Conservation (phyloP, 306 rosid species). For the Rosa rugosa region DNA sequence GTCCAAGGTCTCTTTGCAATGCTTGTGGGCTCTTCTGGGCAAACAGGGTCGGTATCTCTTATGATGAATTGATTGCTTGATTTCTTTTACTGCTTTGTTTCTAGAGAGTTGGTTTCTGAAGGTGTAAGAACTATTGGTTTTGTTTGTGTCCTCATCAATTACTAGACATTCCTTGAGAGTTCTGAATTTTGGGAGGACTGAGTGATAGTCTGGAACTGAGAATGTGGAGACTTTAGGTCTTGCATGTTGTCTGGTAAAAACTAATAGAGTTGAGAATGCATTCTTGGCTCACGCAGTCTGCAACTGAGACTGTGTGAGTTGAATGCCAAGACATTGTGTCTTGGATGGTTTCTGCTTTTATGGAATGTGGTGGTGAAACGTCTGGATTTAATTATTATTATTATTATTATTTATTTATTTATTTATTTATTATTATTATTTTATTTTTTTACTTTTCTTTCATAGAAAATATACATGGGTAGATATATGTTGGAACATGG, state of each 20-base stretch:
- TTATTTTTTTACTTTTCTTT: neutral
- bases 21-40: slow-evolving; percentile 99
- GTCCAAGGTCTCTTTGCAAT: slow-evolving; percentile 94
- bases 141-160: neutral
- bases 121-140: neutral
- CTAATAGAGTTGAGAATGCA: neutral
- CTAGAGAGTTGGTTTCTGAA: neutral
- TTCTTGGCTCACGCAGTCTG: neutral
- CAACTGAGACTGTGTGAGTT: neutral
- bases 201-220: neutral
- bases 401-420: too few relatives aligned
- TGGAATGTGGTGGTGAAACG: neutral
- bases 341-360: neutral
- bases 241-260: neutral
- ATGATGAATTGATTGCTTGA: slow-evolving; percentile 9
- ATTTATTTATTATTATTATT: too few relatives aligned
- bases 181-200: neutral
- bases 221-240: neutral
- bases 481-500: neutral
- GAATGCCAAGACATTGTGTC: neutral
- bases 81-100: neutral
- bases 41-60: slow-evolving; percentile 70
- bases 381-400: neutral
- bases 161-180: neutral
- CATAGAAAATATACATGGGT: neutral